Evolutionary conservation across 345 rosid genomes (phyloP).

Genomic region (Corymbia maculata): DNA sequence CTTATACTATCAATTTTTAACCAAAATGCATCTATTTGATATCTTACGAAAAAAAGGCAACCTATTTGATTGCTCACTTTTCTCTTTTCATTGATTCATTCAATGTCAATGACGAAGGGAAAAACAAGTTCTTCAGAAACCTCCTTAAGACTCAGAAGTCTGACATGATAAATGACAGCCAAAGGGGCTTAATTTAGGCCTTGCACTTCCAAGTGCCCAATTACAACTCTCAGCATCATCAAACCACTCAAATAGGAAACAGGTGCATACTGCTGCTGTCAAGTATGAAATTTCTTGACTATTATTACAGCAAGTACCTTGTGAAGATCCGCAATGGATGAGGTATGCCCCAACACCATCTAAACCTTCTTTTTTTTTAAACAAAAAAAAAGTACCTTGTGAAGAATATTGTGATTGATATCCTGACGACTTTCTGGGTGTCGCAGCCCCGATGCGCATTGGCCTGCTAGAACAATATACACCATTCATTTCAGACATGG

Average conservation of each 20-base stretch:
- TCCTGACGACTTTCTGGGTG: slow-evolving; percentile 80
- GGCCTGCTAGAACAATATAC: slow-evolving; percentile 84
- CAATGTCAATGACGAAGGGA: background rate
- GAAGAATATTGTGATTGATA: slow-evolving; percentile 65
- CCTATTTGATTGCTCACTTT: background rate
- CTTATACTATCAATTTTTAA: background rate
- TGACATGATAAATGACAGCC: background rate
- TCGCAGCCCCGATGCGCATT: slow-evolving; percentile 95
- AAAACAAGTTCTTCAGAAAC: background rate
- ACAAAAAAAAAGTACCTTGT: slow-evolving; percentile 23
- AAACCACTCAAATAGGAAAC: background rate
- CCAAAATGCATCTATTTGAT: background rate
- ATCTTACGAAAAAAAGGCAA: background rate
- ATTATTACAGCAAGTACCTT: background rate
- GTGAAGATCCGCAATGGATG: background rate
- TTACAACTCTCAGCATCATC: background rate
- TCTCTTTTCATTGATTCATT: background rate
- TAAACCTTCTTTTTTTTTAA: background rate
- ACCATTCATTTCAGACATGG: slow-evolving; percentile 96
- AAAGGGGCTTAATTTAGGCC: background rate
- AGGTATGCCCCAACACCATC: background rate
- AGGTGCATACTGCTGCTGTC: background rate
- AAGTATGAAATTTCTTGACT: background rate
- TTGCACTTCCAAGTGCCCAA: background rate
- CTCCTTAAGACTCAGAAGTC: background rate